Conservation (phyloP, 192 early-diverging fungal species). For the Spizellomyces punctatus region DNA sequence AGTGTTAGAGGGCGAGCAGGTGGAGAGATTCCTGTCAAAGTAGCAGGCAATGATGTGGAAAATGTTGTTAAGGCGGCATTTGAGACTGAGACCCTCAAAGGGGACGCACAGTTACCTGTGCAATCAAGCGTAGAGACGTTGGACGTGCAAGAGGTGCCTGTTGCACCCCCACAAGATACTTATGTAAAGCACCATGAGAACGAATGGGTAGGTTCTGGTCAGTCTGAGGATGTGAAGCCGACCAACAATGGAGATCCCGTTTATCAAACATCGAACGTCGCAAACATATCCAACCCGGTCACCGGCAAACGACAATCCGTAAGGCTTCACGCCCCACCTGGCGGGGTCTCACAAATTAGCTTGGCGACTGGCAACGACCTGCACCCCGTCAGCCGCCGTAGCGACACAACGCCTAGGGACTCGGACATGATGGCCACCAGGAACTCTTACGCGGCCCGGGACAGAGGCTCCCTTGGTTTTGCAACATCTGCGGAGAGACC, state of each 20-base stretch:
- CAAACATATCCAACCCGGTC: conserved; percentile 25
- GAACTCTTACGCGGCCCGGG: conserved; percentile 13
- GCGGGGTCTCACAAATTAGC: conserved; percentile 20
- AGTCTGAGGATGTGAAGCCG: too few species aligned
- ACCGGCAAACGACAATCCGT: conserved; percentile 22
- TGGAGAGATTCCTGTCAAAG: conserved; percentile 8
- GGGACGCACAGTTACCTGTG: neutral
- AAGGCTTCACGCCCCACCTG: conserved; percentile 23
- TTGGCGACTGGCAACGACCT: neutral
- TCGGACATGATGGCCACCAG: conserved; percentile 5
- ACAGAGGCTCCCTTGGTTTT: conserved; percentile 26
- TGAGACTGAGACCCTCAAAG: neutral
- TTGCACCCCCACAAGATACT: too few species aligned
- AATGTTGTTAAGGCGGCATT: conserved; percentile 15
- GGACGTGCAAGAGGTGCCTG: too few species aligned
- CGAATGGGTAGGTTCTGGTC: too few species aligned
- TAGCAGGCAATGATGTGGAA: conserved; percentile 22
- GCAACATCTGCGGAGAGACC: neutral
- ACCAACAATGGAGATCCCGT: too few species aligned
- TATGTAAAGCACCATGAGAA: too few species aligned
- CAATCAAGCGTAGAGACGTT: too few species aligned
- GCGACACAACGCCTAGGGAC: neutral
- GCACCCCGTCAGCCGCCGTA: neutral
- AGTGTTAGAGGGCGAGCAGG: conserved; percentile 16
- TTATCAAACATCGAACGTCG: neutral